Conservation (phyloP, 805 yeast genomes). For the Komagataella mondaviorum region DNA sequence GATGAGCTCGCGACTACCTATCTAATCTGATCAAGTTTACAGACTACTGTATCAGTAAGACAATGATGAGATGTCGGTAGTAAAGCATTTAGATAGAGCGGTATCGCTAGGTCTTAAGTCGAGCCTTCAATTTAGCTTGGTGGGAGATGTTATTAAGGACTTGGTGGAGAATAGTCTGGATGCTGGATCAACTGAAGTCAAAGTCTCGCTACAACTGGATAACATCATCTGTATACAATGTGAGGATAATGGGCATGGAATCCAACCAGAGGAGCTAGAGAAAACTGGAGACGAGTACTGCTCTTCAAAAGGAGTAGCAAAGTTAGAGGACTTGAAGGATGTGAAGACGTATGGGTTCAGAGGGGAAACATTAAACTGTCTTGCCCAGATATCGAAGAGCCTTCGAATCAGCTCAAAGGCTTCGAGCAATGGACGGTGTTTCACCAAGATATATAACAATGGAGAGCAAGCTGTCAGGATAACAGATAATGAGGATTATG, state of each 20-base stretch:
- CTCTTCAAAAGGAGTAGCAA: background rate
- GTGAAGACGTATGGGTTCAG: slow-evolving; percentile 49
- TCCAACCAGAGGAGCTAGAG: slow-evolving; percentile 31
- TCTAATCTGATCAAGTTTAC: background rate
- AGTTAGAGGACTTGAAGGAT: slow-evolving; percentile 20
- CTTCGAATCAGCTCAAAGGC: slow-evolving; percentile 34
- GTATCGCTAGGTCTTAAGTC: background rate
- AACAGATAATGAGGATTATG: background rate
- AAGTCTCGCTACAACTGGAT: slow-evolving; percentile 9
- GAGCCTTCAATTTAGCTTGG: background rate
- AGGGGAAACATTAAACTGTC: slow-evolving; percentile 55
- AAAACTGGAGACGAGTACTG: slow-evolving; percentile 21
- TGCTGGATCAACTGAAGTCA: slow-evolving; percentile 28
- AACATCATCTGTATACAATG: slow-evolving; percentile 26
- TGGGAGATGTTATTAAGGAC: slow-evolving; percentile 31
- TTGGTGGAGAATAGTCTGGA: slow-evolving; percentile 43
- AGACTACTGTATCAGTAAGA: background rate
- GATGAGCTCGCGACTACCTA: background rate
- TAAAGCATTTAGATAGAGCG: background rate
- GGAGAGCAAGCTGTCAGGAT: slow-evolving; percentile 6
- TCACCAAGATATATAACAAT: slow-evolving; percentile 6
- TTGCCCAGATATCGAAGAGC: slow-evolving; percentile 30
- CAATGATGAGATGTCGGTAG: background rate
- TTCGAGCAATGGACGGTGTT: slow-evolving; percentile 16
- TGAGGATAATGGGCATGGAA: slow-evolving; percentile 64